Base-by-base conservation (phyloP, 208 protist genomes). In the Tetramitus jugosus region DNA sequence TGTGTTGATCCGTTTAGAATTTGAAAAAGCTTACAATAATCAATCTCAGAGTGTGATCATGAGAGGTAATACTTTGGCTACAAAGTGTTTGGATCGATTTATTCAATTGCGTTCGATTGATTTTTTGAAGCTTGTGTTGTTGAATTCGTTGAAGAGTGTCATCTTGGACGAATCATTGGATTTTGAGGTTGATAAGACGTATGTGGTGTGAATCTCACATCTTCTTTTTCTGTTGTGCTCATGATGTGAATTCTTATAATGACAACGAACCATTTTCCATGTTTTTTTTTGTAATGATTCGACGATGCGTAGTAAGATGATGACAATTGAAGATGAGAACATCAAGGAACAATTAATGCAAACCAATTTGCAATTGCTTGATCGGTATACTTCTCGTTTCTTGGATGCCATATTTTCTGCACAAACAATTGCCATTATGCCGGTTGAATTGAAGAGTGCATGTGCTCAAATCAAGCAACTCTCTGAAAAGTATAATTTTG, bases 101-200 rank as follows among this genome's bases (percentile, higher is more conserved):
- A 37, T 71, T n/a, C 26, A 49, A 35, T 4, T 14, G 7, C n/a
- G 49, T 37, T 29, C 14, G 43, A 29, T 49, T 14, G 26, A 71
- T 33, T 71, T 49, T 71, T 71, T 71, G 17, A 71, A 71, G 29
- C 26, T 2, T 29, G 35, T 71, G 43, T 40, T 71, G n/a, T n/a
- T 42, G 33, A 29, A 71, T 49, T 40, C 65, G 13, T 40, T 71
- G 39, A 49, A 42, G 31, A 33, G 33, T 8, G 14, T 71, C 10
- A 6, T 71, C 20, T 20, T 42, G 10, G 40, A 71, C 33, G 65
- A 71, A 49, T 7, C 14, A 23, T 33, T 71, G 1, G 65, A 71
- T 49, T 33, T 71, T 10, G 65, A 71, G 49, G 35, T 71, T 71
- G 65, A 71, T 71, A 17, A 20, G 33, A 49, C 1, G 17, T 37